A percentile compares a stretch with the other conserved stretches of the same genome.
Evolutionary conservation across 108 stramenopile genomes (phyloP).

Genomic region (Nitzschia inconspicua): DNA sequence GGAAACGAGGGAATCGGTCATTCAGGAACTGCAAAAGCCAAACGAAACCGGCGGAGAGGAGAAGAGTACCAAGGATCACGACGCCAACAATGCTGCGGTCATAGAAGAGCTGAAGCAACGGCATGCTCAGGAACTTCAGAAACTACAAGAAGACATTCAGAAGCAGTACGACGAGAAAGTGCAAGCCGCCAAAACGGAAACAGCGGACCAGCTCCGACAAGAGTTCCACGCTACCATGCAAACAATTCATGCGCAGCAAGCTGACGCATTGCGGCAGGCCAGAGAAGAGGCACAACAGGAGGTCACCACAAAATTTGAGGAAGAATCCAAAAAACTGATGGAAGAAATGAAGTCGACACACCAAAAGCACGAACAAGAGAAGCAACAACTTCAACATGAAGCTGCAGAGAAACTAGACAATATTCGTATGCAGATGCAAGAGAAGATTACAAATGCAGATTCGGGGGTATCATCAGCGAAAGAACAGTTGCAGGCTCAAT

Average conservation of each 20-base stretch:
- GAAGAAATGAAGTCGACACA: slow-evolving; percentile 26
- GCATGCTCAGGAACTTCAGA: slow-evolving; percentile 28
- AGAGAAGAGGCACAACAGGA: slow-evolving; percentile 28
- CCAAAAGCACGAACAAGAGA: slow-evolving; percentile 21
- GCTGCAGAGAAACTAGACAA: slow-evolving; percentile 22
- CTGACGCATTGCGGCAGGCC: slow-evolving; percentile 24
- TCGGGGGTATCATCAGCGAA: slow-evolving; percentile 1
- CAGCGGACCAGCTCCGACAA: slow-evolving; percentile 1
- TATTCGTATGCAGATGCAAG: slow-evolving; percentile 8
- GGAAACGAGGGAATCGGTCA: slow-evolving; percentile 32
- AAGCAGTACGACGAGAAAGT: slow-evolving; percentile 3
- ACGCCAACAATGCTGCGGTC: slow-evolving; percentile 1
- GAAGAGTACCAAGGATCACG: too few species aligned
- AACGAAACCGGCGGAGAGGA: not conserved
- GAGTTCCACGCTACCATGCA: slow-evolving; percentile 5
- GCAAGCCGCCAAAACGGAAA: slow-evolving; percentile 1
- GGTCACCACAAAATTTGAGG: slow-evolving; percentile 22
- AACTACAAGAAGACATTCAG: slow-evolving; percentile 3
- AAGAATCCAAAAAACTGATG: slow-evolving; percentile 29
- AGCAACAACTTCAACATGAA: slow-evolving; percentile 25
- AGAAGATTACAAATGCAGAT: slow-evolving; percentile 17
- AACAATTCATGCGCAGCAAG: slow-evolving; percentile 22
- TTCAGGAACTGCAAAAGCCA: slow-evolving; percentile 11
- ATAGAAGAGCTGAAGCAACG: slow-evolving; percentile 9
- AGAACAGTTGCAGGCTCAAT: slow-evolving; percentile 10